Evolutionary conservation across 805 yeast genomes (phyloP), one percentile per base, ranked within the genome.

Genomic region (Cyberlindnera veronae): DNA sequence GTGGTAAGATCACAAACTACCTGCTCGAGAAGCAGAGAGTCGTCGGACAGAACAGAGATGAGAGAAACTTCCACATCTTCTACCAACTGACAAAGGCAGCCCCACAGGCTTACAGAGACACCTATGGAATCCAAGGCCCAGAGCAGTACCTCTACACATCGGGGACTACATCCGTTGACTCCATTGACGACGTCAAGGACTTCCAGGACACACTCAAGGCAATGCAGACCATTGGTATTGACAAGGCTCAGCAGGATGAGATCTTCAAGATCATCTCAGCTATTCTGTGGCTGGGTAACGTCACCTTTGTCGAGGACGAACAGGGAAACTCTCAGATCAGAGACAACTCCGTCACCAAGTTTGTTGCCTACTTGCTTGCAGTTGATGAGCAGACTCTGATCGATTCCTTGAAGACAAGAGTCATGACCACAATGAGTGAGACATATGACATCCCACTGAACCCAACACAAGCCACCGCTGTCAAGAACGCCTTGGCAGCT

Each of bases 1-100:
- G 95, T 31, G 99, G 96, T 34, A 91, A 89, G 60, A 93, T 93
- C 60, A 93, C 98, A 41, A 93, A 93, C 63, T 93, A 93, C 61
- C 66, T 93, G 48, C 70, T 93, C 49, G 99, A 93, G 59, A 93
- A 93, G 60, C 95, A 88, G 64, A 77, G 99, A 63, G 97, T 93
- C 23, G 99, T 93, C n/a, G 81, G 91, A 24, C 99, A 93, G 63
- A 86, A 89, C 50, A 72, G 78, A 48, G 81, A 84, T 53, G 99
- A 93, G 69, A 77, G 99, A 62, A 93, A 93, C 60, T 93, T 93
- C 70, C 99, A 93, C 62, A 93, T 93, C 42, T 93, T 93, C 61
- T 93, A 93, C 61, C 99, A 93, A 67, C 84, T 86, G 61, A 84
- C 97, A 11, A 93, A 91, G 61, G 86, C 87, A 46, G 95, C 96